A percentile compares a stretch with the other conserved stretches of the same genome.
Conservation (phyloP, 805 yeast genomes). For the Metschnikowia lachancei region DNA sequence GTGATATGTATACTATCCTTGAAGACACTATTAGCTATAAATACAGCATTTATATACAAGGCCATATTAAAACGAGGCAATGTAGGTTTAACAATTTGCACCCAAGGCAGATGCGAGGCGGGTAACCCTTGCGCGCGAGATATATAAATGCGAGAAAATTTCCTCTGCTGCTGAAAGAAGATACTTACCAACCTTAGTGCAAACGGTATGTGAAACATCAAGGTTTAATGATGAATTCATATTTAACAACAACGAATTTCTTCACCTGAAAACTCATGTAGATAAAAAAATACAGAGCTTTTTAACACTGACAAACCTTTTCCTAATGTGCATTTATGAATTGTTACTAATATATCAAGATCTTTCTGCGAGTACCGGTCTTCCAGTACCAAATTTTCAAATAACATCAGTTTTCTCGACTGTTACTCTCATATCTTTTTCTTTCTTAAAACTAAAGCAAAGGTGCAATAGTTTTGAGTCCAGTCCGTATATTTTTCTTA, state of each 20-base stretch:
- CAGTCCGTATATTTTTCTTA: no score
- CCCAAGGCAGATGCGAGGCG: constrained; percentile 12
- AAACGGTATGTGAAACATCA: constrained; percentile 18
- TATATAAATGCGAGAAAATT: constrained; percentile 11
- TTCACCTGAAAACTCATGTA: constrained; percentile 64
- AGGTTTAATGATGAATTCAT: constrained; percentile 20
- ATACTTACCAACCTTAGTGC: neutral
- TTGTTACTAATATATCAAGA: constrained; percentile 14
- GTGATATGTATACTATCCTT: no score
- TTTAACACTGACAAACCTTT: constrained; percentile 56
- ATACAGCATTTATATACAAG: neutral
- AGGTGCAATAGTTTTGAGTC: neutral
- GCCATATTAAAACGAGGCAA: neutral
- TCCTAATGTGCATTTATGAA: neutral
- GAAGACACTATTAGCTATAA: constrained; percentile 1
- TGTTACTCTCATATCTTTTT: neutral
- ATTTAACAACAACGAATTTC: constrained; percentile 51
- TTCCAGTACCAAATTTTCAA: neutral
- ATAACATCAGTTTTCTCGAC: neutral
- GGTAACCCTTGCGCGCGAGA: constrained; percentile 16
- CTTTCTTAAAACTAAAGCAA: neutral
- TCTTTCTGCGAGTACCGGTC: neutral
- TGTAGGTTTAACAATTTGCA: constrained; percentile 3
- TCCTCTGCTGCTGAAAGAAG: neutral
- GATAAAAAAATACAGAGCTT: constrained; percentile 63